phyloP scores from a whole-genome alignment of 345 rosid genomes.

The Odontarrhena argentea region DNA sequence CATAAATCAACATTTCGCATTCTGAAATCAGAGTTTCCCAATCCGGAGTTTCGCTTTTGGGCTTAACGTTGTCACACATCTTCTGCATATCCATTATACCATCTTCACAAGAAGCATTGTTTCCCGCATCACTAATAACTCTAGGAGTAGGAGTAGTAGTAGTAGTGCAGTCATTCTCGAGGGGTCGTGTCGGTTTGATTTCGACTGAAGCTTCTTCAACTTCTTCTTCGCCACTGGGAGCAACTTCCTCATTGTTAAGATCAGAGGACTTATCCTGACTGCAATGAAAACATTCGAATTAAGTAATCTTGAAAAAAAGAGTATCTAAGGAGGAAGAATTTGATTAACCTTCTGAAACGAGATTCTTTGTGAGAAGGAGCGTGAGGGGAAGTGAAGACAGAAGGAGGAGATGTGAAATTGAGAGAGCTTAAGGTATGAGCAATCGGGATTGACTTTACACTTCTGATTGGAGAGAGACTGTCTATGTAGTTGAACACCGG shows the following conservation, averaged over 20 bases:
- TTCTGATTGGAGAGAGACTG: slow-evolving; percentile 83
- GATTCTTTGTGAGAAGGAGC: slow-evolving; percentile 67
- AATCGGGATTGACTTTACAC: slow-evolving; percentile 55
- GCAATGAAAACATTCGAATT: slow-evolving; percentile 22
- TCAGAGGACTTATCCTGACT: slow-evolving; percentile 49
- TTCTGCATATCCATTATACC: slow-evolving; percentile 35
- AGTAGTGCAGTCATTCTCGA: slow-evolving; percentile 53
- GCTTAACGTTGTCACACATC: slow-evolving; percentile 36
- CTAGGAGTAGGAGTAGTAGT: slow-evolving; percentile 39
- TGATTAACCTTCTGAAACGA: slow-evolving; percentile 45
- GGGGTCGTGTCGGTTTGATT: slow-evolving; percentile 42
- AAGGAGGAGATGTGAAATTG: slow-evolving; percentile 63
- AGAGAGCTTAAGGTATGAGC: slow-evolving; percentile 68
- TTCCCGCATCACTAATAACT: slow-evolving; percentile 24
- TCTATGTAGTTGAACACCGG: slow-evolving; percentile 78
- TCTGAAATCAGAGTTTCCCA: slow-evolving; percentile 52
- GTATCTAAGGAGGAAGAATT: background rate
- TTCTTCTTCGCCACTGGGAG: slow-evolving; percentile 37
- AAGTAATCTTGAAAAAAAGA: background rate
- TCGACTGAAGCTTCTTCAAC: slow-evolving; percentile 40
- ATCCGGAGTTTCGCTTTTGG: slow-evolving; percentile 47
- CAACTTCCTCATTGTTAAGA: slow-evolving; percentile 39
- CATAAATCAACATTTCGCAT: slow-evolving; percentile 49
- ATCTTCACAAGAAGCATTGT: slow-evolving; percentile 38
- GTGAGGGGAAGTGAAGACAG: slow-evolving; percentile 87